phyloP scores from a whole-genome alignment of 306 rosid species.

The Quercus agrifolia region DNA sequence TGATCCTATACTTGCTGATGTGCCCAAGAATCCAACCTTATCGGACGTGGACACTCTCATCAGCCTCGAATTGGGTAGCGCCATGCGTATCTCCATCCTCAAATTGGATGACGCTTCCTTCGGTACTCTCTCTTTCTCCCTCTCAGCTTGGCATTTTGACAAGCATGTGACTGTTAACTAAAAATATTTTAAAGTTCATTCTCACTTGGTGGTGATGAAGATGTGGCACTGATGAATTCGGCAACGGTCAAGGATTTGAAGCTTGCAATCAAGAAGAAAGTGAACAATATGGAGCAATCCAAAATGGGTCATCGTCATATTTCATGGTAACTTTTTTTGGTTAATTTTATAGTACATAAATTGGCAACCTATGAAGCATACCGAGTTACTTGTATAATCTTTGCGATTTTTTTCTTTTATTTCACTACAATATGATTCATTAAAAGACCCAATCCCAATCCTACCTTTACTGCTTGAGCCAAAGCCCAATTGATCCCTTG shows the following conservation, averaged over 20 bases:
- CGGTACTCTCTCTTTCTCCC: constrained; percentile 30
- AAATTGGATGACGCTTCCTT: constrained; percentile 60
- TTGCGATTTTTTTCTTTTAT: no score
- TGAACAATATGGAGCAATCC: constrained; percentile 78
- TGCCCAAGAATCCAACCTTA: constrained; percentile 62
- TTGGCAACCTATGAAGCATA: not conserved
- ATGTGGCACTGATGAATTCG: constrained; percentile 66
- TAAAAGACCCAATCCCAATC: no score
- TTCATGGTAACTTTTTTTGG: constrained; percentile 52
- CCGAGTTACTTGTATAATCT: not conserved
- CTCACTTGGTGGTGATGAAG: constrained; percentile 24
- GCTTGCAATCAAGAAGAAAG: constrained; percentile 67
- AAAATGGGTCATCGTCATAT: constrained; percentile 94
- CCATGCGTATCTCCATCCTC: constrained; percentile 72
- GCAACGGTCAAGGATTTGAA: constrained; percentile 75
- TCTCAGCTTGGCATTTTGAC: constrained; percentile 26
- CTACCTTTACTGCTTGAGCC: no score
- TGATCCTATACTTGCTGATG: constrained; percentile 75
- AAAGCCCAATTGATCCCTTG: no score
- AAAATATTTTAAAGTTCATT: not conserved
- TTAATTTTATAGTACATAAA: not conserved
- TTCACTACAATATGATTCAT: no score
- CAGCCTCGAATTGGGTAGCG: constrained; percentile 79
- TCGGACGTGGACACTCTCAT: constrained; percentile 77
- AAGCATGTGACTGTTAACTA: constrained; percentile 5